Percentiles rank a stretch among this genome's conserved stretches.
Evolutionary conservation across 495 filamentous ascomycete genomes (phyloP).

Genomic region (Cercophora newfieldiana): DNA sequence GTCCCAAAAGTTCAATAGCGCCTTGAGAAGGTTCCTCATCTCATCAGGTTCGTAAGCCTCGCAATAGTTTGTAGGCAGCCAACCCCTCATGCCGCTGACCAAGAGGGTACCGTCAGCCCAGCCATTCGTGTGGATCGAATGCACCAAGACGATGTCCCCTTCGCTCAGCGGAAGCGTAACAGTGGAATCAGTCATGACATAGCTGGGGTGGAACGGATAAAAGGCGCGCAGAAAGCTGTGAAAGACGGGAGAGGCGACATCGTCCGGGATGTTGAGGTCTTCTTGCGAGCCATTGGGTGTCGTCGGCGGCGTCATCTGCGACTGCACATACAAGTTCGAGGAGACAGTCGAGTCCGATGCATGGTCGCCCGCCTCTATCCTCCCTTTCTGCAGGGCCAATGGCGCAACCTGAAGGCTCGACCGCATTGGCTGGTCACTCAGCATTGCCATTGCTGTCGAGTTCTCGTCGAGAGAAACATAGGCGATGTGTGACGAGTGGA

Average conservation of each 20-base stretch:
- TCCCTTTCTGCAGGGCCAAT: conserved; percentile 66
- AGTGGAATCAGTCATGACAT: conserved; percentile 66
- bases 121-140: conserved; percentile 97
- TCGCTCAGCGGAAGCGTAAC: conserved; percentile 85
- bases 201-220: conserved; percentile 83
- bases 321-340: conserved; percentile 44
- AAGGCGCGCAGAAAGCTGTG: conserved; percentile 97
- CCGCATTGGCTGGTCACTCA: conserved; percentile 51
- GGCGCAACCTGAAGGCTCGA: conserved; percentile 71
- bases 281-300: conserved; percentile 67
- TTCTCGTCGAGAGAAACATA: conserved; percentile 40
- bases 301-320: conserved; percentile 70
- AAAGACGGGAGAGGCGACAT: conserved; percentile 61
- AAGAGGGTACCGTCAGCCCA: conserved; percentile 99
- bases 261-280: conserved; percentile 36
- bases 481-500: conserved; percentile 19
- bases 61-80: conserved; percentile 98
- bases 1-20: conserved; percentile 91
- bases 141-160: conserved; percentile 90
- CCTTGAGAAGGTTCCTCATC: conserved; percentile 81
- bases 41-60: conserved; percentile 86
- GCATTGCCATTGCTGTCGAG: conserved; percentile 49
- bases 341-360: conserved; percentile 45
- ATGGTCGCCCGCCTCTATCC: conserved; percentile 31
- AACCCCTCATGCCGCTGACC: conserved; percentile 83